These are phyloP conservation scores for Phellopilus nigrolimitatus DNA, from an alignment of 1,284 basidiomycete species.

Conservation along the genomic window DNA sequence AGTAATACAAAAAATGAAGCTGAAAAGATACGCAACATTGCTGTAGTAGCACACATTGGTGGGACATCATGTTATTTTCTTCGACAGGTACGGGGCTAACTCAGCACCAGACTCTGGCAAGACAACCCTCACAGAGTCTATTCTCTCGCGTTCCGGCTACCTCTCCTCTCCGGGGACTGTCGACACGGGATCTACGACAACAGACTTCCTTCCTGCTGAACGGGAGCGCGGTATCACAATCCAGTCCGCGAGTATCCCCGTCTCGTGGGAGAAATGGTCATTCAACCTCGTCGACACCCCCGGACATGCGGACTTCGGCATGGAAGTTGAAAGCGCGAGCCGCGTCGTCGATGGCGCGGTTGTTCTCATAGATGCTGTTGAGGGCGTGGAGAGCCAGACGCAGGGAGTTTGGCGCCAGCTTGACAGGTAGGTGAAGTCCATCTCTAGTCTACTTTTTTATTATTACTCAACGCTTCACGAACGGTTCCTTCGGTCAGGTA, in stretches of 20 bases:
- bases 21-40: conserved; percentile 63
- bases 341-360: conserved; percentile 87
- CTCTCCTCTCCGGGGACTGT: conserved; percentile 75
- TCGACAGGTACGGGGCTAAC: conserved; percentile 20
- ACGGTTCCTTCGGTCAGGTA: conserved; percentile 46
- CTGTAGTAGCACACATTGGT: conserved; percentile 83
- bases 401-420: conserved; percentile 85
- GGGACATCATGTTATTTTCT: conserved; percentile 22
- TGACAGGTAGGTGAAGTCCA: conserved; percentile 50
- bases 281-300: conserved; percentile 90
- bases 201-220: conserved; percentile 87
- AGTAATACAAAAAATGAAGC: conserved; percentile 26
- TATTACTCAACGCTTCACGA: conserved; percentile 1
- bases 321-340: conserved; percentile 91
- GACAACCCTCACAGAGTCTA: conserved; percentile 86
- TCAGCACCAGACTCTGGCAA: conserved; percentile 75
- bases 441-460: neutral
- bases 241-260: conserved; percentile 87
- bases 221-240: conserved; percentile 89
- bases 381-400: conserved; percentile 88
- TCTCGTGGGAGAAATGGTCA: conserved; percentile 80
- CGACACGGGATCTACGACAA: conserved; percentile 86
- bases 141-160: conserved; percentile 73
- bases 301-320: conserved; percentile 90
- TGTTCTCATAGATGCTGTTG: conserved; percentile 84